Evolutionary conservation across 768 basidiomycete genomes (phyloP), one percentile per base, ranked within the genome.

Genomic region (Leccinum incarnatum): DNA sequence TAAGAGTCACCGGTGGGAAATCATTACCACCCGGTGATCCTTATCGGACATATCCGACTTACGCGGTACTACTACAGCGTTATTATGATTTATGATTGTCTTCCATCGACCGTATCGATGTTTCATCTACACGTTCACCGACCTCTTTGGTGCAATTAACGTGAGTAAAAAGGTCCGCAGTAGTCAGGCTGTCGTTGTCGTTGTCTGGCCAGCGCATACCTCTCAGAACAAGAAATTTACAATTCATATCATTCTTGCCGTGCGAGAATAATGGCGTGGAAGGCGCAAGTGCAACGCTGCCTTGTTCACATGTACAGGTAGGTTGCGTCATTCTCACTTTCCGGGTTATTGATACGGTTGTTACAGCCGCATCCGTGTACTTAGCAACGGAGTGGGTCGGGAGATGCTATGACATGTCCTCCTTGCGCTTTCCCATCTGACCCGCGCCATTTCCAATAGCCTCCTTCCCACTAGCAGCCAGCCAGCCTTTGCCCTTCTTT

Each of bases 401-500:
- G 37, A 47, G 45, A 37, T 4, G 36, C 23, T 56, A 53, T 54
- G 58, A 51, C 51, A 27, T 57, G 17, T 50, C 62, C 62, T 64
- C 42, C 55, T 65, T 53, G 4, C 34, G 12, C 46, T 60, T 64
- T 75, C 69, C 65, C 68, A 71, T 71, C 70, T 57, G 57, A 62
- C 49, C 49, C 61, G 36, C 51, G 61, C 66, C 60, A 29, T 53
- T n/a, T 36, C 57, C 65, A 36, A 56, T 19, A 37, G 59, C 65
- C 59, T 55, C 56, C 61, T 45, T 45, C 54, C n/a, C 27, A 48
- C 57, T 56, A 51, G 78, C 82, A 77, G 76, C 76, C 29, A 77
- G 78, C 66, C 80, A 83, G 82, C 81, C 68, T 64, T 76, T 70
- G 53, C 68, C 62, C 63, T 63, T 63, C 68, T 64, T 63, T 72